These are phyloP conservation scores for Canariomyces notabilis DNA, from an alignment of 2,329 filamentous ascomycete species.

Conservation along the genomic window DNA sequence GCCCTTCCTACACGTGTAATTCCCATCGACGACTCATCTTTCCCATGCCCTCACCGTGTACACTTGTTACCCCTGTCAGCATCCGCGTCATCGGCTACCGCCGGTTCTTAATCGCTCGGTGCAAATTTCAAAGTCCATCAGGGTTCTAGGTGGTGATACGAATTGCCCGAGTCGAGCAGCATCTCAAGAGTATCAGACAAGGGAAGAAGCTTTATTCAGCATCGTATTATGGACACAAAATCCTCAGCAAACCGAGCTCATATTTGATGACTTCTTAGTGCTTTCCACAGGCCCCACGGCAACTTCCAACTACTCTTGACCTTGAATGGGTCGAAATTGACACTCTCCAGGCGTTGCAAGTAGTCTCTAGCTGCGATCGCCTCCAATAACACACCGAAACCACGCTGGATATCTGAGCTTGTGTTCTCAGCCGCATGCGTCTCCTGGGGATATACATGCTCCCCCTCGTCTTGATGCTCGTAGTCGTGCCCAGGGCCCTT, in stretches of 20 bases:
- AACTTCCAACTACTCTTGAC: constrained; percentile 71
- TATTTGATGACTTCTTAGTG: constrained; percentile 45
- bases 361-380: constrained; percentile 74
- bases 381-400: constrained; percentile 77
- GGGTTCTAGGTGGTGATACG: too few relatives aligned
- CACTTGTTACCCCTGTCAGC: too few relatives aligned
- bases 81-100: too few relatives aligned
- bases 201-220: too few relatives aligned
- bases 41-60: too few relatives aligned
- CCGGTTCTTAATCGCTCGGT: too few relatives aligned
- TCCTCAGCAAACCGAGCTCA: constrained; percentile 27
- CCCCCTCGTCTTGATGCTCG: constrained; percentile 77
- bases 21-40: too few relatives aligned
- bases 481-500: constrained; percentile 77
- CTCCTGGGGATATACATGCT: constrained; percentile 46
- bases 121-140: too few relatives aligned
- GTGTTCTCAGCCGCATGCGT: constrained; percentile 34
- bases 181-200: too few relatives aligned
- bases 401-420: constrained; percentile 46
- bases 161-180: too few relatives aligned
- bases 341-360: constrained; percentile 69
- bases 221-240: neutral
- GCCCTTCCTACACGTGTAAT: too few relatives aligned
- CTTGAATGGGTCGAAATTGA: constrained; percentile 78
- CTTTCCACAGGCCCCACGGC: constrained; percentile 67